Conservation (phyloP, 1,284 basidiomycete species). For the Ustilago tritici region DNA sequence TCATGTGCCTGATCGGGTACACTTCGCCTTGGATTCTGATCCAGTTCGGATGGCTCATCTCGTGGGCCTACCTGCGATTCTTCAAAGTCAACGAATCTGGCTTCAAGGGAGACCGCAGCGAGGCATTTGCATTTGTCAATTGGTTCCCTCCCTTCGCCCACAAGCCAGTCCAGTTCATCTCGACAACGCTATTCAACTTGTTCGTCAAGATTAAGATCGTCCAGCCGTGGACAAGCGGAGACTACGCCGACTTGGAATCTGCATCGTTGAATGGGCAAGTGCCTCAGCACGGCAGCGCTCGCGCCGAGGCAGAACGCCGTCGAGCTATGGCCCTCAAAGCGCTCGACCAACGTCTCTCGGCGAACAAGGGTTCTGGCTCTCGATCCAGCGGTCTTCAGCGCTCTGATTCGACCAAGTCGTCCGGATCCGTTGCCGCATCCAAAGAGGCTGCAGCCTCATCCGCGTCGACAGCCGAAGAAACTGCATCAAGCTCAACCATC, state of each 20-base stretch:
- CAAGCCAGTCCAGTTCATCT: slow-evolving; percentile 77
- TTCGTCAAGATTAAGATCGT: slow-evolving; percentile 77
- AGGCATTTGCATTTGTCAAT: slow-evolving; percentile 92
- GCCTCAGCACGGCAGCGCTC: slow-evolving; percentile 38
- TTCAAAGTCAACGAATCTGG: slow-evolving; percentile 83
- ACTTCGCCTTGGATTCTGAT: slow-evolving; percentile 95
- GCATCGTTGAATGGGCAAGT: slow-evolving; percentile 75
- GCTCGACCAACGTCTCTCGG: slow-evolving; percentile 87
- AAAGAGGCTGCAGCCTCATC: slow-evolving; percentile 8
- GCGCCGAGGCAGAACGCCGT: slow-evolving; percentile 60
- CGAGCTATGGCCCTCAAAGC: slow-evolving; percentile 94
- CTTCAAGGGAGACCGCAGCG: slow-evolving; percentile 84
- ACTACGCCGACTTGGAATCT: slow-evolving; percentile 70
- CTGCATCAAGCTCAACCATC: slow-evolving; percentile 14
- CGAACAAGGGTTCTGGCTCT: slow-evolving; percentile 34
- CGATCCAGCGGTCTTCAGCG: slow-evolving; percentile 28
- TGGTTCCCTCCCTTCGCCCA: slow-evolving; percentile 90
- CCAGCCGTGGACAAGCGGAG: slow-evolving; percentile 73
- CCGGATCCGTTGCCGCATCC: slow-evolving; percentile 17
- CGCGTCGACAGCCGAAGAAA: not conserved
- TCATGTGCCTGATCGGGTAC: slow-evolving; percentile 87
- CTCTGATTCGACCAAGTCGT: slow-evolving; percentile 32
- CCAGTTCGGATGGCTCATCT: slow-evolving; percentile 93
- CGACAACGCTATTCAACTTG: slow-evolving; percentile 78
- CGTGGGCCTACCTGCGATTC: slow-evolving; percentile 95